These are phyloP conservation scores for Cryphonectria nitschkei DNA, from an alignment of 2,329 filamentous ascomycete species.

Conservation along the genomic window DNA sequence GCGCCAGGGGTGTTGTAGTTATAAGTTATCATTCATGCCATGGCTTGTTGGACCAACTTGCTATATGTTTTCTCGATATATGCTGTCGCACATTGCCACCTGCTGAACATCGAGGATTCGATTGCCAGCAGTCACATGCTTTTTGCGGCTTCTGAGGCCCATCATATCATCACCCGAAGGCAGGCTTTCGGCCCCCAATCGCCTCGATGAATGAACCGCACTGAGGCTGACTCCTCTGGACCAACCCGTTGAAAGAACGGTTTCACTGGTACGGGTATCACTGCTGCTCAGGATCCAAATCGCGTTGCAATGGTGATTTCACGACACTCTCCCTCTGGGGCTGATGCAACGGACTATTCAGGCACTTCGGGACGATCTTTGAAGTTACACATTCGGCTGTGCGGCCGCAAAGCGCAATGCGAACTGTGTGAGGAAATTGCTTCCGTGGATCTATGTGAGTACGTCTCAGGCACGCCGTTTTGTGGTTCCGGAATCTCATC, in stretches of 20 bases:
- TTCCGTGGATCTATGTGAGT: background rate
- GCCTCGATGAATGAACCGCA: background rate
- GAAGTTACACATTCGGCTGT: too few species aligned
- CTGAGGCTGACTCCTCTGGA: too few species aligned
- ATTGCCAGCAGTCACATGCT: background rate
- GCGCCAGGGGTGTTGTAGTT: background rate
- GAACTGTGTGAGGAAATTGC: background rate
- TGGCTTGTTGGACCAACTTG: background rate
- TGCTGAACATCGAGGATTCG: background rate
- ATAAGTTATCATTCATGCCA: background rate
- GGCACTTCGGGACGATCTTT: background rate
- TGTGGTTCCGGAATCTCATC: too few species aligned
- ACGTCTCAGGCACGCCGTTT: background rate
- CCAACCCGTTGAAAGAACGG: background rate
- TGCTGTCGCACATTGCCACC: background rate
- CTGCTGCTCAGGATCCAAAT: background rate
- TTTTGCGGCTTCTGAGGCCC: background rate
- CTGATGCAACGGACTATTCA: background rate
- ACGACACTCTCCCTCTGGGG: background rate
- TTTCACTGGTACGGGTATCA: background rate
- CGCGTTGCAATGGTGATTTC: background rate
- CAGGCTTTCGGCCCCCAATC: background rate
- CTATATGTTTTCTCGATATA: background rate
- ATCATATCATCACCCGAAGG: too few species aligned
- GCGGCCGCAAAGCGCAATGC: background rate